These are phyloP conservation scores for Gamarada debralockiae DNA, from an alignment of 495 filamentous ascomycete species.

Conservation along the genomic window DNA sequence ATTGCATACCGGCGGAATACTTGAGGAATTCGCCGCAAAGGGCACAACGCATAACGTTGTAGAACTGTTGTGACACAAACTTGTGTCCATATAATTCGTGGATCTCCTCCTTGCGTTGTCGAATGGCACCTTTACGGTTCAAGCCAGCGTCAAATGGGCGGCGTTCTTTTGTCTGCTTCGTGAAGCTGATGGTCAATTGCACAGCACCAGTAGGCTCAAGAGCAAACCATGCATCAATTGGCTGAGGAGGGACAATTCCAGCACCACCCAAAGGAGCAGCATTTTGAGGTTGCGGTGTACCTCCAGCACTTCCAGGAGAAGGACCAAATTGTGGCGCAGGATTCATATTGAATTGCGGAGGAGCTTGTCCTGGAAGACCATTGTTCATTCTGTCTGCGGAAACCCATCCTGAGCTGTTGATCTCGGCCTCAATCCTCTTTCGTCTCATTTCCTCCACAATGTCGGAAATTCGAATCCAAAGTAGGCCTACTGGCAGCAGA, in stretches of 20 bases:
- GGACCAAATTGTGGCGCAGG: constrained; percentile 40
- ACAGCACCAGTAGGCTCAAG: constrained; percentile 91
- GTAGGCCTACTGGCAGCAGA: constrained; percentile 85
- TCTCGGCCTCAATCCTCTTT: constrained; percentile 93
- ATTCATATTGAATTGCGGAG: constrained; percentile 52
- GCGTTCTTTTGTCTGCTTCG: constrained; percentile 54
- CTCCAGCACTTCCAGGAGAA: constrained; percentile 21
- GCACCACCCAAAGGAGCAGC: no score
- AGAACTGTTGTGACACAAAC: constrained; percentile 95
- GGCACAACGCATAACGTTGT: constrained; percentile 99
- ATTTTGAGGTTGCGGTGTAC: constrained; percentile 1
- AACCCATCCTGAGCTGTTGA: constrained; percentile 88
- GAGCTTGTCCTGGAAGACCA: constrained; percentile 38
- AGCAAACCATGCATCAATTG: constrained; percentile 94
- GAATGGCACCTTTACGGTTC: constrained; percentile 90
- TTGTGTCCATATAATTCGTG: constrained; percentile 99
- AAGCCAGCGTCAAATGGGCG: constrained; percentile 81
- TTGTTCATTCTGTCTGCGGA: constrained; percentile 87
- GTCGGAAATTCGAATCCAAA: constrained; percentile 95
- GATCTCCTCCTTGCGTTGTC: constrained; percentile 93
- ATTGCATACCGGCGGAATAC: constrained; percentile 98
- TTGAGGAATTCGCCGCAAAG: constrained; percentile 97
- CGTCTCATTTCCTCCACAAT: constrained; percentile 95
- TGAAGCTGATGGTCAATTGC: constrained; percentile 80
- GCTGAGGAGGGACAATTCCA: no score